phyloP scores from a whole-genome alignment of 2,329 filamentous ascomycete genomes.

The Drechslera avenae region DNA sequence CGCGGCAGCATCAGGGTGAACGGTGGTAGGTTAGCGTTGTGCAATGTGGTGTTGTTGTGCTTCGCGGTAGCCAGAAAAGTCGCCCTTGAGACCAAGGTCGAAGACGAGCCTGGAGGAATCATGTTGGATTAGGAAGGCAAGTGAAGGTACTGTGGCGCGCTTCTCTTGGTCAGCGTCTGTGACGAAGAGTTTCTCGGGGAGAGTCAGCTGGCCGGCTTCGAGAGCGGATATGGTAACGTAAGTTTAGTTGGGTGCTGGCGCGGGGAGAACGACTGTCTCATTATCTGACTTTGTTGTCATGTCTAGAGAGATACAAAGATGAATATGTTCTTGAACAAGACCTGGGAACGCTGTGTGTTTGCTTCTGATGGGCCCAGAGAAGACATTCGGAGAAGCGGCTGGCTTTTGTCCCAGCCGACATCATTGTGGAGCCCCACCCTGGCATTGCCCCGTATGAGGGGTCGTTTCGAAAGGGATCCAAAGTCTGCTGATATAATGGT shows the following conservation, averaged over 20 bases:
- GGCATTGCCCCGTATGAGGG: constrained; percentile 36
- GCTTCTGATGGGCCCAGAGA: too few species aligned
- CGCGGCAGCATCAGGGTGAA: constrained; percentile 52
- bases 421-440: constrained; percentile 28
- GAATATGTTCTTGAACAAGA: too few species aligned
- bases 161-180: constrained; percentile 52
- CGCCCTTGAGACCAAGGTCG: constrained; percentile 59
- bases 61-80: constrained; percentile 51
- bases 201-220: constrained; percentile 49
- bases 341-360: too few species aligned
- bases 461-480: constrained; percentile 1
- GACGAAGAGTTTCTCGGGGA: constrained; percentile 56
- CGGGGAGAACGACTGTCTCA: constrained; percentile 30
- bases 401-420: not conserved
- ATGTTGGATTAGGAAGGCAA: constrained; percentile 60
- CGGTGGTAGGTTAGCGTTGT: constrained; percentile 53
- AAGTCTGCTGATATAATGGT: not conserved
- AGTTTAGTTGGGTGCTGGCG: constrained; percentile 25
- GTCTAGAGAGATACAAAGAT: too few species aligned
- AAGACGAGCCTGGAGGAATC: constrained; percentile 53
- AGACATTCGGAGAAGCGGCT: not conserved
- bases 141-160: constrained; percentile 57
- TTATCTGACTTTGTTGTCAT: too few species aligned
- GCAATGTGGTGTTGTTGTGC: constrained; percentile 54
- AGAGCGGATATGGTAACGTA: constrained; percentile 42